A percentile compares a stretch with the other conserved stretches of the same genome.
phyloP scores from a whole-genome alignment of 1,139 yeast species.

The Spathaspora sp. region DNA sequence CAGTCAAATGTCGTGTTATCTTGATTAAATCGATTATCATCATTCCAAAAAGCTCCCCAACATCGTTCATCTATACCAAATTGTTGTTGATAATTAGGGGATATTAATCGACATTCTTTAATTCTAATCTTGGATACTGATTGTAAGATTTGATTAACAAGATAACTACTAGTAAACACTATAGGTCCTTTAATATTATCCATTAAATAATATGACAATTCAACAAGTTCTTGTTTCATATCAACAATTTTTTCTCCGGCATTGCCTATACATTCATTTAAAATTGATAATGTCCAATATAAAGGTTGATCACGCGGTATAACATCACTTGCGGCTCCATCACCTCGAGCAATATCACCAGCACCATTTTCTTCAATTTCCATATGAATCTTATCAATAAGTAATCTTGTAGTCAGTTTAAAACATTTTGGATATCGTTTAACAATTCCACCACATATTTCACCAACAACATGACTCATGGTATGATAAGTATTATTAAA shows the following conservation, averaged over 20 bases:
- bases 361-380: constrained; percentile 86
- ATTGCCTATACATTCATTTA: constrained; percentile 72
- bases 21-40: constrained; percentile 34
- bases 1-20: constrained; percentile 62
- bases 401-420: constrained; percentile 41
- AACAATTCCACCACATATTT: constrained; percentile 67
- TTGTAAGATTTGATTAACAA: constrained; percentile 67
- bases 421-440: constrained; percentile 58
- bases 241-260: constrained; percentile 54
- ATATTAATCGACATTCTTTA: constrained; percentile 53
- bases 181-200: constrained; percentile 68
- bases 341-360: constrained; percentile 69
- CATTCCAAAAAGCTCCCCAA: constrained; percentile 76
- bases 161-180: constrained; percentile 44
- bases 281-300: constrained; percentile 68
- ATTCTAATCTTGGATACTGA: constrained; percentile 62
- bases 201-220: constrained; percentile 53
- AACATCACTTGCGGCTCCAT: constrained; percentile 39
- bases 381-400: constrained; percentile 55
- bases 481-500: constrained; percentile 62
- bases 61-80: constrained; percentile 48
- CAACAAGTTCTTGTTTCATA: constrained; percentile 46
- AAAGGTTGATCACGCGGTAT: constrained; percentile 77
- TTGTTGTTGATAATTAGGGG: constrained; percentile 32
- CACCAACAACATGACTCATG: constrained; percentile 67